Base-by-base conservation (phyloP, 345 rosid genomes). In the Erysimum cheiranthoides region DNA sequence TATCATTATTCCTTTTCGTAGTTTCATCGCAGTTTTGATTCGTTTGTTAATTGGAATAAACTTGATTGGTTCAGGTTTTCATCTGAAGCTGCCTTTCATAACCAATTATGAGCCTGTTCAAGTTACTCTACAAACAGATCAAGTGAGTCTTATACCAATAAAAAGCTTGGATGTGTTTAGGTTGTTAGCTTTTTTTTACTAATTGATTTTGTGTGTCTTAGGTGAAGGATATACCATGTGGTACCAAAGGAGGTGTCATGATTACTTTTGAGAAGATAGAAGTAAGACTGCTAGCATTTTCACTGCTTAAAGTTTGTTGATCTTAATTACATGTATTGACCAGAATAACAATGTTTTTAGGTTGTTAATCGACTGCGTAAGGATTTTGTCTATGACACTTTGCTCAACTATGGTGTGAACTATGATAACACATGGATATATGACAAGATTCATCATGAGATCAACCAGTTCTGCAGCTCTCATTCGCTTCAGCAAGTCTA, bases 401-500 rank as follows among this genome's bases (percentile, higher is more conserved):
- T 94, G 81, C 82, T 85, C 36, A 89, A 92, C 79, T 94, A 92
- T 66, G 98, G 95, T 7, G 92, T 94, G 72, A 68, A 87, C 31
- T 94, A 94, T 47, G 98, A 94, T 66, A 71, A 94, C 80, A 94
- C 95, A 6, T 94, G 97, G 98, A 91, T 94, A 69, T 94, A 94
- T 61, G 96, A 94, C 86, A 94, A 91, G 88, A 94, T 91, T 76
- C 98, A 94, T 71, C 98, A 94, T 74, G 96, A 94, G 86, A 94
- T 94, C 86, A 94, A 94, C 83, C 98, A 94, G 84, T 92, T 92
- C 82, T 92, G 97, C 81, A 92, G 97, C 85, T 90, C 95, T 12
- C 96, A 92, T 75, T 49, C 87, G 31, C 97, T 94, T 73, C 97
- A 94, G 79, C 96, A 94, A 85, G 98, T 94, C 52, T 94, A 92